A percentile compares a stretch with the other conserved stretches of the same genome.
Conservation (phyloP, 805 yeast genomes). For the Trichomonascus vanleenenianus region DNA sequence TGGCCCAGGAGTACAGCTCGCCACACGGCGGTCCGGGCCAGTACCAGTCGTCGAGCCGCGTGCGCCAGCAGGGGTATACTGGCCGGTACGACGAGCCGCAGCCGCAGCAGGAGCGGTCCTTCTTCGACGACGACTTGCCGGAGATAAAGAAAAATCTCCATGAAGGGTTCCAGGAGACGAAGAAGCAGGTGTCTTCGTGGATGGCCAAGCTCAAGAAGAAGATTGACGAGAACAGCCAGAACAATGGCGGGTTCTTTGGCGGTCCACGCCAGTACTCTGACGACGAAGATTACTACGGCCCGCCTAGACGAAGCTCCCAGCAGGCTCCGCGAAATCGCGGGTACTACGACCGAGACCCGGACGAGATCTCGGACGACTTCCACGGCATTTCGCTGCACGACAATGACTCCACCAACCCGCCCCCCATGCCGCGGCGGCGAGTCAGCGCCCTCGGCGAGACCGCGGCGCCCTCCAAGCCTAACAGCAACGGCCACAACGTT, state of each 20-base stretch:
- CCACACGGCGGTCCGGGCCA: background rate
- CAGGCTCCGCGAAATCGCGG: background rate
- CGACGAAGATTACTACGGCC: conserved; percentile 2
- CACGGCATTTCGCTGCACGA: conserved; percentile 41
- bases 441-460: conserved; percentile 20
- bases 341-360: conserved; percentile 46
- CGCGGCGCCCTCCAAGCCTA: conserved; percentile 9
- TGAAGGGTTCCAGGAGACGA: conserved; percentile 76
- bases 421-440: conserved; percentile 27
- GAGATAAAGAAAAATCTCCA: conserved; percentile 60
- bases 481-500: conserved; percentile 4
- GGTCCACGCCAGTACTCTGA: conserved; percentile 12
- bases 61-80: conserved; percentile 15
- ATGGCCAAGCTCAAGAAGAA: conserved; percentile 58
- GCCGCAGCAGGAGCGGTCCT: conserved; percentile 22
- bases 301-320: background rate
- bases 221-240: conserved; percentile 31
- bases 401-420: conserved; percentile 22
- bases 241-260: conserved; percentile 11
- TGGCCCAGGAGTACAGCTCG: conserved; percentile 39
- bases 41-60: conserved; percentile 7
- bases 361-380: conserved; percentile 43
- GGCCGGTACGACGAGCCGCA: conserved; percentile 20
- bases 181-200: conserved; percentile 70
- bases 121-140: conserved; percentile 32